A percentile compares a stretch with the other conserved stretches of the same genome.
phyloP scores from a whole-genome alignment of 306 rosid species.

The Canavalia ensiformis region DNA sequence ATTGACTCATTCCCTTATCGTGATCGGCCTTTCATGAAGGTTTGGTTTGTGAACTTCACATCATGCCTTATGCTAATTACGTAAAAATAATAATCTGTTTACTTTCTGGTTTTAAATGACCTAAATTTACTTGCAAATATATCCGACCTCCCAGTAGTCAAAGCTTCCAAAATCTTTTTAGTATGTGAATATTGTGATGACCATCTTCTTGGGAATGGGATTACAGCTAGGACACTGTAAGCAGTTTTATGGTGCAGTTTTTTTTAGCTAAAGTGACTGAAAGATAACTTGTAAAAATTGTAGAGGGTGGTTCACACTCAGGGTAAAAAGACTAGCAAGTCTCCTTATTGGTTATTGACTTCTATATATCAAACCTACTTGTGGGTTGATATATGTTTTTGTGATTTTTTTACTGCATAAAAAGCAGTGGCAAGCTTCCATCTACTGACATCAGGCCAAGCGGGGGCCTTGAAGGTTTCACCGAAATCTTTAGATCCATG shows the following conservation, averaged over 20 bases:
- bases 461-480: neutral
- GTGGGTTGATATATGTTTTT: neutral
- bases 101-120: conserved; percentile 6
- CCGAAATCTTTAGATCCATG: neutral
- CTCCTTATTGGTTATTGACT: conserved; percentile 5
- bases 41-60: conserved; percentile 50
- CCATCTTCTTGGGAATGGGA: conserved; percentile 8
- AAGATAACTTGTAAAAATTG: conserved; percentile 11
- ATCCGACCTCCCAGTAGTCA: neutral
- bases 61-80: conserved; percentile 22
- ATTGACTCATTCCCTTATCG: conserved; percentile 88
- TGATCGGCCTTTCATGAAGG: conserved; percentile 98
- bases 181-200: neutral
- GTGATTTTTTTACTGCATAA: no score
- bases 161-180: conserved; percentile 13
- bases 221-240: conserved; percentile 5
- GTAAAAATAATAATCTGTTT: neutral
- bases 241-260: conserved; percentile 8
- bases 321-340: neutral
- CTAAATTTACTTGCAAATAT: conserved; percentile 3
- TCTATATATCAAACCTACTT: neutral
- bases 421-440: neutral
- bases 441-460: conserved; percentile 16
- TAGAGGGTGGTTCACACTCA: neutral
- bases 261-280: neutral